Conservation (phyloP, 805 yeast genomes). For the Clavispora santaluciae region DNA sequence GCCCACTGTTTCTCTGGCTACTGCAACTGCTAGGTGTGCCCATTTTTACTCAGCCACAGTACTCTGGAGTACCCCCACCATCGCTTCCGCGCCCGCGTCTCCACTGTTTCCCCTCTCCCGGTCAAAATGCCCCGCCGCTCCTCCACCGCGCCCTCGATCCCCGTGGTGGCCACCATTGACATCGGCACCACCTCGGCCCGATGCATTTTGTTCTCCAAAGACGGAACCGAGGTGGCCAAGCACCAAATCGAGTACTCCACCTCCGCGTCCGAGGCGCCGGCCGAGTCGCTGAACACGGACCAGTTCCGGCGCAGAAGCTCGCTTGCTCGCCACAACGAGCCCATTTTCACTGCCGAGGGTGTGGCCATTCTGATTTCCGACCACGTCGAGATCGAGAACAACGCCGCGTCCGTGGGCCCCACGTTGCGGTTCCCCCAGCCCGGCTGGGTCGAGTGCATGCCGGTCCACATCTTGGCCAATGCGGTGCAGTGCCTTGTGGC, state of each 20-base stretch:
- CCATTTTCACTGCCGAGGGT: slow-evolving; percentile 72
- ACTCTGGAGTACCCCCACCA: too few species aligned
- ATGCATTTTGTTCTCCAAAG: slow-evolving; percentile 69
- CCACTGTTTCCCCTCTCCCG: neutral
- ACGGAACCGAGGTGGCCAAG: slow-evolving; percentile 76
- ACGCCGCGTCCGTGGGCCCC: slow-evolving; percentile 50
- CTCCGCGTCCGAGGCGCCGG: slow-evolving; percentile 54
- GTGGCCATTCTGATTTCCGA: slow-evolving; percentile 57
- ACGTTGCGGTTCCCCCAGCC: slow-evolving; percentile 76
- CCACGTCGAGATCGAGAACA: slow-evolving; percentile 59
- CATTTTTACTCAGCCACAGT: too few species aligned
- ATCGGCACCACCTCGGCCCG: slow-evolving; percentile 92
- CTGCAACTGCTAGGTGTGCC: too few species aligned
- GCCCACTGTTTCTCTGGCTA: too few species aligned
- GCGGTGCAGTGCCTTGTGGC: slow-evolving; percentile 76
- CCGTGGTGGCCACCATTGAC: slow-evolving; percentile 68
- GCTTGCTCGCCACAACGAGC: slow-evolving; percentile 44
- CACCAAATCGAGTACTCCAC: slow-evolving; percentile 89
- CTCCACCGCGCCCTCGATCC: slow-evolving; percentile 36
- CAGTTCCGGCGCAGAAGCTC: slow-evolving; percentile 43
- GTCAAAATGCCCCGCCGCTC: slow-evolving; percentile 38
- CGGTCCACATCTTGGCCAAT: slow-evolving; percentile 73
- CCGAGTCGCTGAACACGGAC: slow-evolving; percentile 36
- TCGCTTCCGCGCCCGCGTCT: neutral
- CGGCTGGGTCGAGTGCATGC: slow-evolving; percentile 95